Conservation (phyloP, 345 rosid species). For the Erucastrum elatum region DNA sequence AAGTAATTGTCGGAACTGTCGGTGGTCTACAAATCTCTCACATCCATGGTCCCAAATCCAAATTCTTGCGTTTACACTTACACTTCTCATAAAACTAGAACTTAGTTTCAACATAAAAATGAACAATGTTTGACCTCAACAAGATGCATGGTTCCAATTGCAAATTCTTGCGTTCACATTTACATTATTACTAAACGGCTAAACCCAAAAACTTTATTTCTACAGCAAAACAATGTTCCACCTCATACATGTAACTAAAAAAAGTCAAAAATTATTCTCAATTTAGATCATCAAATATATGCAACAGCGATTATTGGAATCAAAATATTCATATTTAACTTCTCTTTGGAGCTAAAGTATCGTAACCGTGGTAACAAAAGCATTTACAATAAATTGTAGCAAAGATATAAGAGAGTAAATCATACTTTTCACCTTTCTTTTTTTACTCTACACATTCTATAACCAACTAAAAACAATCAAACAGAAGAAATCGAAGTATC, state of each 20-base stretch:
- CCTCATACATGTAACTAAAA: too few relatives aligned
- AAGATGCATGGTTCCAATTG: too few relatives aligned
- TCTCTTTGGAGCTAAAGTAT: constrained; percentile 22
- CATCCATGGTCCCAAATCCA: too few relatives aligned
- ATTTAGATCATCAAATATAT: background rate
- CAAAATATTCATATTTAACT: background rate
- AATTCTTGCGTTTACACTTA: too few relatives aligned
- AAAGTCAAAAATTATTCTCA: background rate
- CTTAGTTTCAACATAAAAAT: too few relatives aligned
- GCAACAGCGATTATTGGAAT: background rate
- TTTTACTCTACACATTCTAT: constrained; percentile 32
- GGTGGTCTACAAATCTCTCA: constrained; percentile 19
- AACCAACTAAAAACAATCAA: constrained; percentile 10
- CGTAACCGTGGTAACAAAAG: constrained; percentile 22
- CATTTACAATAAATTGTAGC: constrained; percentile 26
- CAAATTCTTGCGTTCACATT: too few relatives aligned
- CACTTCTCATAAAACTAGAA: too few relatives aligned
- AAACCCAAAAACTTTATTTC: too few relatives aligned
- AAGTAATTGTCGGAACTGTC: constrained; percentile 12
- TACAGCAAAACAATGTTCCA: too few relatives aligned
- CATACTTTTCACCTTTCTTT: background rate
- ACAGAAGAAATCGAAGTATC: constrained; percentile 15
- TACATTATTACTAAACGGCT: too few relatives aligned
- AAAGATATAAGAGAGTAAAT: constrained; percentile 6
- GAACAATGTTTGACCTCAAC: too few relatives aligned